Evolutionary conservation across 1,284 basidiomycete species (phyloP).

Genomic region (Cutaneotrichosporon spelunceum): DNA sequence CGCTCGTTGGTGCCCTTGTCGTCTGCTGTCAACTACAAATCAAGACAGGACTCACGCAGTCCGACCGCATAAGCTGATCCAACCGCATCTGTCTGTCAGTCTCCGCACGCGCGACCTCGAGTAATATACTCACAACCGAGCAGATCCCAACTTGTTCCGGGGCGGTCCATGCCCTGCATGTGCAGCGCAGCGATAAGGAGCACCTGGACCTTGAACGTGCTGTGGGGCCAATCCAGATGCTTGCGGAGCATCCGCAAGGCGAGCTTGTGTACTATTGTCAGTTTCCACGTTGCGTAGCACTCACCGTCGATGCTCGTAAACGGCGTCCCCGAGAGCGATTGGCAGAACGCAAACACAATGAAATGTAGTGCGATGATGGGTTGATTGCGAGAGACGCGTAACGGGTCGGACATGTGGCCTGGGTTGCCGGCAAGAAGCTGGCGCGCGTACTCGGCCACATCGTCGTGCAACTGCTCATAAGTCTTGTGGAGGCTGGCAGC

Average conservation of each 20-base stretch:
- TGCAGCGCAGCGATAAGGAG: slow-evolving; percentile 22
- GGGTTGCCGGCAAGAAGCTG: neutral
- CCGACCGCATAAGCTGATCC: slow-evolving; percentile 25
- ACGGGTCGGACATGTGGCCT: neutral
- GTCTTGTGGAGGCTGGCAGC: neutral
- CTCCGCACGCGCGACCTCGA: no score
- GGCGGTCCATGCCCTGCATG: slow-evolving; percentile 27
- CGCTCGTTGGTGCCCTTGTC: slow-evolving; percentile 10
- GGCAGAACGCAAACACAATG: slow-evolving; percentile 22
- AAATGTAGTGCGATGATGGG: slow-evolving; percentile 24
- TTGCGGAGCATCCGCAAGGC: slow-evolving; percentile 21
- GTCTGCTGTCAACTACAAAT: neutral
- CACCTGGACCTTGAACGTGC: slow-evolving; percentile 23
- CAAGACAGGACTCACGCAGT: slow-evolving; percentile 2
- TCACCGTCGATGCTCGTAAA: slow-evolving; percentile 9
- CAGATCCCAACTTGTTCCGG: slow-evolving; percentile 22
- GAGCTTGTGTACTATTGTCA: slow-evolving; percentile 10
- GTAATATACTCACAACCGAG: slow-evolving; percentile 19
- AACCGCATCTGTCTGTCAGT: slow-evolving; percentile 17
- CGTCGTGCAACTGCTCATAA: slow-evolving; percentile 13
- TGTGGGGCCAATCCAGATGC: slow-evolving; percentile 25
- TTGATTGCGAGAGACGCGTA: slow-evolving; percentile 12
- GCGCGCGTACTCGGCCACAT: neutral
- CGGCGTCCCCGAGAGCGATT: slow-evolving; percentile 12
- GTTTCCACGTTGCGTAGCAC: neutral